Conservation (phyloP, 2,329 filamentous ascomycete species). For the Leptosphaerulina australis region DNA sequence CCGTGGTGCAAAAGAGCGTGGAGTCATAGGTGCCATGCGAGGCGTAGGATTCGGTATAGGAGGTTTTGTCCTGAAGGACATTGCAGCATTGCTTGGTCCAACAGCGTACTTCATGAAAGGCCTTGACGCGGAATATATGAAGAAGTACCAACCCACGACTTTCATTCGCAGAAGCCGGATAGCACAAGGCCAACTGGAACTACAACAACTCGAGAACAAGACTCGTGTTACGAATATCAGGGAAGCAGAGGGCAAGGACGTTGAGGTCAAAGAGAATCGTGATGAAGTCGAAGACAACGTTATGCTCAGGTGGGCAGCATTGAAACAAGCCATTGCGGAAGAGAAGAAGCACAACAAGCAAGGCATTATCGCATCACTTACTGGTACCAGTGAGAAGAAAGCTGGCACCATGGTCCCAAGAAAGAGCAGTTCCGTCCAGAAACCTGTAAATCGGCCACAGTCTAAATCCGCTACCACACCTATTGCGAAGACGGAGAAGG, state of each 20-base stretch:
- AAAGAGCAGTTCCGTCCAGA: conserved; percentile 28
- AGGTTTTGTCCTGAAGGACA: conserved; percentile 68
- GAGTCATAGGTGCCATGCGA: conserved; percentile 59
- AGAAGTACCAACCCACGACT: conserved; percentile 59
- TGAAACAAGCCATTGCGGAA: conserved; percentile 31
- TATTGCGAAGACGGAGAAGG: conserved; percentile 16
- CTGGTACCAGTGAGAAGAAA: conserved; percentile 34
- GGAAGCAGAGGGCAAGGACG: conserved; percentile 12
- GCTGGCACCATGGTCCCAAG: conserved; percentile 36
- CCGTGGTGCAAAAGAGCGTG: conserved; percentile 62
- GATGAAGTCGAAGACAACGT: conserved; percentile 43
- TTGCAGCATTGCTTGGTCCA: conserved; percentile 66
- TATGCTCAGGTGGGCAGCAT: conserved; percentile 28
- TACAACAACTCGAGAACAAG: conserved; percentile 27
- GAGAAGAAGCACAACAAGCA: conserved; percentile 35
- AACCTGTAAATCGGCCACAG: conserved; percentile 8
- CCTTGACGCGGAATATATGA: conserved; percentile 64
- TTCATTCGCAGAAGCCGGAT: conserved; percentile 65
- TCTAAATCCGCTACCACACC: conserved; percentile 21
- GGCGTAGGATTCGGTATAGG: conserved; percentile 67
- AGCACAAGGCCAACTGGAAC: conserved; percentile 57
- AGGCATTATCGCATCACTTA: conserved; percentile 35
- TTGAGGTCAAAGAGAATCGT: conserved; percentile 22
- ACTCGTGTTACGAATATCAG: conserved; percentile 15
- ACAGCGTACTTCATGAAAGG: conserved; percentile 69